Percentiles rank a stretch among this genome's conserved stretches.
Evolutionary conservation across 2,329 filamentous ascomycete species (phyloP).

Genomic region (Penicillium sp.): DNA sequence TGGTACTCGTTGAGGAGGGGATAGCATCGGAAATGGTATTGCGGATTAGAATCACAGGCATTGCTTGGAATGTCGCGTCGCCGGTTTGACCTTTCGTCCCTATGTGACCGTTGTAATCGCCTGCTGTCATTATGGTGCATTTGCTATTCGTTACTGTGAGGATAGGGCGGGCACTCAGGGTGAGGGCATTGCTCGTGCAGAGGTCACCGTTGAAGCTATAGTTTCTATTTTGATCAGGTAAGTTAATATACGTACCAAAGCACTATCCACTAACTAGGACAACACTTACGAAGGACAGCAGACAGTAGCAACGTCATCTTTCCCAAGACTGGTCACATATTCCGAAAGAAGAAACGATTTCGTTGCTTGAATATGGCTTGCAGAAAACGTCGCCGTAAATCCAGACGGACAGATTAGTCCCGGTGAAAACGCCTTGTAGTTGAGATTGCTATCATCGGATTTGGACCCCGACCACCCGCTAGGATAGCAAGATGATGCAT

Average conservation of each 20-base stretch:
- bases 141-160: neutral
- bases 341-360: constrained; percentile 4
- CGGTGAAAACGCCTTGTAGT: constrained; percentile 13
- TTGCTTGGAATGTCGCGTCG: constrained; percentile 8
- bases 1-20: neutral
- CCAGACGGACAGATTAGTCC: constrained; percentile 10
- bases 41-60: constrained; percentile 9
- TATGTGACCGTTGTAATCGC: constrained; percentile 4
- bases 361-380: neutral
- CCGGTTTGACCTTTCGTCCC: neutral
- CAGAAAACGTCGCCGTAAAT: neutral
- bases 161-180: neutral
- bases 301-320: constrained; percentile 6
- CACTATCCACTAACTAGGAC: too few relatives aligned
- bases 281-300: constrained; percentile 15
- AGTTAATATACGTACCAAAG: too few relatives aligned
- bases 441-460: neutral
- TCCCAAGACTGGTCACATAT: constrained; percentile 5
- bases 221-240: neutral
- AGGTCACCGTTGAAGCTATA: constrained; percentile 3
- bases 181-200: constrained; percentile 1
- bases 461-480: constrained; percentile 6
- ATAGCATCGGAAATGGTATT: constrained; percentile 1
- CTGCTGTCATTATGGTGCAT: constrained; percentile 5
- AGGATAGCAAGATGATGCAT: constrained; percentile 9